phyloP scores from a whole-genome alignment of 2,329 filamentous ascomycete genomes.

The Neoarthrinium moseri region DNA sequence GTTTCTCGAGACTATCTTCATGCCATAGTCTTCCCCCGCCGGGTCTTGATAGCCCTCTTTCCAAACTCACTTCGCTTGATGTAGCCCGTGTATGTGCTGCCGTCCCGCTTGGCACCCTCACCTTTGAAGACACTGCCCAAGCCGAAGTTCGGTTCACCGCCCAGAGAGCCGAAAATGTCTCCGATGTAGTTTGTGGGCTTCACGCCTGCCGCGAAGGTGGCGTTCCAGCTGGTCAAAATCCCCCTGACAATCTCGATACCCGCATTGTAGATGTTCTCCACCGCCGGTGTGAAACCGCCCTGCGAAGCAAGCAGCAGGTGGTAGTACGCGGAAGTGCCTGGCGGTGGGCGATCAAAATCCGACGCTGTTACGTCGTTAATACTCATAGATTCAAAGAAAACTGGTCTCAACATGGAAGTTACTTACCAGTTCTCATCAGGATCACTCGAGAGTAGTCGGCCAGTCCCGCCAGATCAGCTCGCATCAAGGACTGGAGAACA shows the following conservation, averaged over 20 bases:
- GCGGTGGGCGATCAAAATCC: conserved; percentile 70
- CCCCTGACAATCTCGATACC: conserved; percentile 65
- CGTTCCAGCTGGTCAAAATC: conserved; percentile 61
- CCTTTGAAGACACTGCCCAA: conserved; percentile 35
- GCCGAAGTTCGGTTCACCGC: conserved; percentile 65
- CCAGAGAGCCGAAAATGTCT: conserved; percentile 69
- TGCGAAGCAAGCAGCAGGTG: conserved; percentile 61
- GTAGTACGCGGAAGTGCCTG: conserved; percentile 51
- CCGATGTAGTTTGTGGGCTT: conserved; percentile 64
- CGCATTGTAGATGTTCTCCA: conserved; percentile 65
- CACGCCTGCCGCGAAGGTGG: conserved; percentile 56
- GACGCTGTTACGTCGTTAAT: conserved; percentile 40
- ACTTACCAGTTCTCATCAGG: conserved; percentile 59
- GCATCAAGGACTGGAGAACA: conserved; percentile 62
- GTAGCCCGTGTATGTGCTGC: conserved; percentile 1
- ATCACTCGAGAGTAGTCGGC: conserved; percentile 68
- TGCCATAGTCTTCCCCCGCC: too few species aligned
- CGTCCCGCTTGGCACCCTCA: conserved; percentile 4
- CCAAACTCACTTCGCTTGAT: conserved; percentile 6
- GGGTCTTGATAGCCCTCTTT: too few species aligned
- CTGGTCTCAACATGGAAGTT: not conserved
- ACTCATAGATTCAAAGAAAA: not conserved
- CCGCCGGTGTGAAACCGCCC: conserved; percentile 61
- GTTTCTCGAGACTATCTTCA: too few species aligned
- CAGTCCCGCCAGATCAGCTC: conserved; percentile 53